Percentiles rank a stretch among this genome's conserved stretches.
phyloP scores from a whole-genome alignment of 2,329 filamentous ascomycete genomes.

The Diaporthe sp. region DNA sequence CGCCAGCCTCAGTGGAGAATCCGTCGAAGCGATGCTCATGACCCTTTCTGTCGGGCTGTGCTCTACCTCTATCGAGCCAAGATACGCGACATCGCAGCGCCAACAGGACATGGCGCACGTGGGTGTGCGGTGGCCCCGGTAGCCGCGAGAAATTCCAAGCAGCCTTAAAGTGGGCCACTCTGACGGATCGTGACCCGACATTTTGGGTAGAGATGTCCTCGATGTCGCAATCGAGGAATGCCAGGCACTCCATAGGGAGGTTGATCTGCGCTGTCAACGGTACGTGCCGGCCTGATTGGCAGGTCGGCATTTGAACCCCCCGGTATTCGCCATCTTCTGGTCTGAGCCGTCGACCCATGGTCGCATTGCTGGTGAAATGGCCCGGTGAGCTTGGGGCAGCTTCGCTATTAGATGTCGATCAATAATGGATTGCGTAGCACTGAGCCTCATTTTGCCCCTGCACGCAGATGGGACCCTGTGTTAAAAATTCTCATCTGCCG shows the following conservation, averaged over 20 bases:
- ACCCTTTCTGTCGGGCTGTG: not conserved
- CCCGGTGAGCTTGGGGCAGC: not conserved
- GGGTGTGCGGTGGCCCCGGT: not conserved
- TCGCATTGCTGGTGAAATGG: not conserved
- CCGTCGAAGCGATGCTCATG: not conserved
- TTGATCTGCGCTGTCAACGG: conserved; percentile 29
- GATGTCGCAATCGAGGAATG: conserved; percentile 7
- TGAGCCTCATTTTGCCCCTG: not conserved
- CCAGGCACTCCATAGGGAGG: not conserved
- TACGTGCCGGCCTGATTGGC: conserved; percentile 21
- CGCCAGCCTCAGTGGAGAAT: not conserved
- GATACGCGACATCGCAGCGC: conserved; percentile 8
- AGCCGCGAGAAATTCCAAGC: not conserved
- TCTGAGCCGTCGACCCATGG: not conserved
- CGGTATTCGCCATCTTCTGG: conserved; percentile 11
- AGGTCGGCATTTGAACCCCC: conserved; percentile 30
- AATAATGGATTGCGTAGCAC: not conserved
- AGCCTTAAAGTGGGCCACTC: not conserved
- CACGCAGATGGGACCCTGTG: not conserved
- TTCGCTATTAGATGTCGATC: not conserved
- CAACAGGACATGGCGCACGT: conserved; percentile 1
- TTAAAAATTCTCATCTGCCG: not conserved
- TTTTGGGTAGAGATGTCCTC: conserved; percentile 23
- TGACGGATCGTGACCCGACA: conserved; percentile 23
- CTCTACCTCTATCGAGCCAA: not conserved